phyloP scores from a whole-genome alignment of 2,329 filamentous ascomycete species.

The Sporothrix globosa region DNA sequence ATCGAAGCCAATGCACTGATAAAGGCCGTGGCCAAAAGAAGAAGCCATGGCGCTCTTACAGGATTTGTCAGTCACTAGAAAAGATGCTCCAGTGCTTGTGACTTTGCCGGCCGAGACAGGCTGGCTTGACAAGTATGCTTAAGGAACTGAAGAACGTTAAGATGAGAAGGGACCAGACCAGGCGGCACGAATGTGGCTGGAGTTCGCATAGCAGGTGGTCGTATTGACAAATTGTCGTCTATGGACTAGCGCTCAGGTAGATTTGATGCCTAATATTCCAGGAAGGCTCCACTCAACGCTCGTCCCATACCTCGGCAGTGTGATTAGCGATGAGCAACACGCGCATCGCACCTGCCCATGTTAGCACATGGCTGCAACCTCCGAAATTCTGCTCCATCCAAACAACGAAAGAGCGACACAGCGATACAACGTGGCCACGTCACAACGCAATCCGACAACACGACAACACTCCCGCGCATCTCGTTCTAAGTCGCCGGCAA shows the following conservation, averaged over 20 bases:
- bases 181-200: too few species aligned
- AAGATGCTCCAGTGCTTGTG: too few species aligned
- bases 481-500: background rate
- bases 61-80: too few species aligned
- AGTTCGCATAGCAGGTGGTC: background rate
- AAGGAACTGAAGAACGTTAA: too few species aligned
- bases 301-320: slow-evolving; percentile 27
- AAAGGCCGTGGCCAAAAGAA: too few species aligned
- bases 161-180: too few species aligned
- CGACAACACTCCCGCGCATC: background rate
- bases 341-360: background rate
- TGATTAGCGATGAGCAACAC: slow-evolving; percentile 14
- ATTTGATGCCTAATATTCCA: background rate
- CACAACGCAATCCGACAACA: background rate
- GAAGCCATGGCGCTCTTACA: too few species aligned
- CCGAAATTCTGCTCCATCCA: background rate
- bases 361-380: background rate
- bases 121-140: too few species aligned
- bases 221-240: slow-evolving; percentile 7
- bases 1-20: too few species aligned
- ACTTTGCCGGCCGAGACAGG: too few species aligned
- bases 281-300: background rate
- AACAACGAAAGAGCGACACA: background rate
- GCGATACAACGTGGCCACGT: background rate
- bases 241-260: background rate